phyloP scores from a whole-genome alignment of 2,329 filamentous ascomycete genomes.

The Talaromyces sp. region DNA sequence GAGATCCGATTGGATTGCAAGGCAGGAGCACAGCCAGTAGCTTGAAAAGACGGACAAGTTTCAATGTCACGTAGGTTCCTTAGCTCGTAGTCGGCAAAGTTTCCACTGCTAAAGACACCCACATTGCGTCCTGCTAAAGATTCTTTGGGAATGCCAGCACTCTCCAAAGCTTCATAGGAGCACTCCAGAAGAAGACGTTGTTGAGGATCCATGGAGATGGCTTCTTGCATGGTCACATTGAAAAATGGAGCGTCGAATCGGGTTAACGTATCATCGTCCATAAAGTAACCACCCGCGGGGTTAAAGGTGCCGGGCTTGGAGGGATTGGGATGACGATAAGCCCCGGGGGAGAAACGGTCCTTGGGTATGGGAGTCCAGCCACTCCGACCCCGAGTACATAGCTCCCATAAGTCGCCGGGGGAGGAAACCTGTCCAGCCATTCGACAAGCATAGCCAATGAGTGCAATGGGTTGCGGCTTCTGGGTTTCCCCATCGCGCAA shows the following conservation, averaged over 20 bases:
- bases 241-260: constrained; percentile 32
- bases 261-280: constrained; percentile 27
- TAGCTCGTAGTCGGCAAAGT: constrained; percentile 28
- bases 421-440: constrained; percentile 26
- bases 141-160: constrained; percentile 32
- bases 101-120: constrained; percentile 26
- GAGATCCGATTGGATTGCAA: constrained; percentile 32
- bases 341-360: constrained; percentile 23
- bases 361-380: constrained; percentile 26
- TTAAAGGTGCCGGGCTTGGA: constrained; percentile 26
- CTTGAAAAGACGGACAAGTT: constrained; percentile 23
- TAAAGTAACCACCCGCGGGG: constrained; percentile 28
- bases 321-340: constrained; percentile 27
- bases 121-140: constrained; percentile 24
- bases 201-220: constrained; percentile 30
- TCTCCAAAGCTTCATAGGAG: constrained; percentile 32
- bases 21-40: constrained; percentile 23
- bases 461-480: constrained; percentile 23
- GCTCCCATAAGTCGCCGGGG: constrained; percentile 27
- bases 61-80: constrained; percentile 27
- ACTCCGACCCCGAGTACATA: constrained; percentile 25
- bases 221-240: constrained; percentile 27
- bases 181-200: constrained; percentile 29
- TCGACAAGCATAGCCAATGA: constrained; percentile 31
- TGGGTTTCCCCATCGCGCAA: constrained; percentile 5